A percentile compares a stretch with the other conserved stretches of the same genome.
Evolutionary conservation across 2,329 filamentous ascomycete genomes (phyloP).

Genomic region (Hypoxylon sp.): DNA sequence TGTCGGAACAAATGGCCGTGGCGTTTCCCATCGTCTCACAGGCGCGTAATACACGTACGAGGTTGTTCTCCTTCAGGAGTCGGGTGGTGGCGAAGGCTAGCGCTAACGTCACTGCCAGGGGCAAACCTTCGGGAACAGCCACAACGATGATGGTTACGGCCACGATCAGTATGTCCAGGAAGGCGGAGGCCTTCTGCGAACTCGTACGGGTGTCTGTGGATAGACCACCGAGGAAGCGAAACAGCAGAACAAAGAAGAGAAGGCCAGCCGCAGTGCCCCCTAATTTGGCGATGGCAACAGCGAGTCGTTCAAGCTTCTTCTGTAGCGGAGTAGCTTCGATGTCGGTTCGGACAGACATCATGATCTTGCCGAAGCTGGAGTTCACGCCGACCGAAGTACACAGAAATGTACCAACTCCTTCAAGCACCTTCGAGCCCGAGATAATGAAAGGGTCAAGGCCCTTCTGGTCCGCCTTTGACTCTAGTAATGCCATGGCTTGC

Average conservation of each 20-base stretch:
- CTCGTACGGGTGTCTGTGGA: slow-evolving; percentile 62
- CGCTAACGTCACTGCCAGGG: slow-evolving; percentile 76
- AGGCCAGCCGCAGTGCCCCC: slow-evolving; percentile 77
- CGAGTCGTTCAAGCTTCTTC: slow-evolving; percentile 65
- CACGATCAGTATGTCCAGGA: slow-evolving; percentile 73
- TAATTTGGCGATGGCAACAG: slow-evolving; percentile 65
- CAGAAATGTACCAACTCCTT: slow-evolving; percentile 67
- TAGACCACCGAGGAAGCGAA: slow-evolving; percentile 78
- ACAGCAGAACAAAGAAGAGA: slow-evolving; percentile 83
- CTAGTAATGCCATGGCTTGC: slow-evolving; percentile 69
- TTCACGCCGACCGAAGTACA: slow-evolving; percentile 68
- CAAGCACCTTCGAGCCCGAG: slow-evolving; percentile 68
- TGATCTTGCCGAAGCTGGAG: slow-evolving; percentile 68
- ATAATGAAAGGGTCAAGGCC: slow-evolving; percentile 73
- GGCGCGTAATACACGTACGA: slow-evolving; percentile 75
- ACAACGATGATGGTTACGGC: slow-evolving; percentile 77
- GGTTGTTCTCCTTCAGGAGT: slow-evolving; percentile 77
- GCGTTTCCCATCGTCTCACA: slow-evolving; percentile 81
- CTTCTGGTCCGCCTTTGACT: slow-evolving; percentile 64
- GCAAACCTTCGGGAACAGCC: slow-evolving; percentile 76
- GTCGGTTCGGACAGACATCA: slow-evolving; percentile 67
- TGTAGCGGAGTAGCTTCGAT: slow-evolving; percentile 67
- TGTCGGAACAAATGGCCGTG: slow-evolving; percentile 83
- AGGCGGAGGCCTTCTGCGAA: slow-evolving; percentile 71
- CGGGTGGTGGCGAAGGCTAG: slow-evolving; percentile 76